A percentile compares a stretch with the other conserved stretches of the same genome.
Evolutionary conservation across 2,329 filamentous ascomycete genomes (phyloP).

Genomic region (Colletotrichum sp.): DNA sequence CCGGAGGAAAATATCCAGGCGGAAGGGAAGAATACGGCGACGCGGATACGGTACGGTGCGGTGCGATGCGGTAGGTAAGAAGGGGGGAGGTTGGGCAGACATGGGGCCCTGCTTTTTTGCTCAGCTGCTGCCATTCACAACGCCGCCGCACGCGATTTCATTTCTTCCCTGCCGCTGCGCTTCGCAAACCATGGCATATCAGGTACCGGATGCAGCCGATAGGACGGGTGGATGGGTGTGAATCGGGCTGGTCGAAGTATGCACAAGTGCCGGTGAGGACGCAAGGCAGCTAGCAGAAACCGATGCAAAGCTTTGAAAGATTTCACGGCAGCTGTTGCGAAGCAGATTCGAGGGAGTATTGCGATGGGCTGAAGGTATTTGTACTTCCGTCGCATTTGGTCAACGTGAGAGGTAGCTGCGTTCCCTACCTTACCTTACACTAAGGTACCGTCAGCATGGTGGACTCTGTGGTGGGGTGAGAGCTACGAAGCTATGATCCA

Average conservation of each 20-base stretch:
- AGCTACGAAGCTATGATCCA: background rate
- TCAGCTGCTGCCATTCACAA: background rate
- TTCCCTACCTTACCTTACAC: background rate
- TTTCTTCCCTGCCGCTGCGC: background rate
- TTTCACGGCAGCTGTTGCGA: background rate
- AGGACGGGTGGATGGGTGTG: background rate
- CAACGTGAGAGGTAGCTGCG: background rate
- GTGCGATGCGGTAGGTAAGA: background rate
- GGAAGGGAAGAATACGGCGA: background rate
- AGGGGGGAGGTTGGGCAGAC: background rate
- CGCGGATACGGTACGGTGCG: background rate
- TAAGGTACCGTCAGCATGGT: background rate
- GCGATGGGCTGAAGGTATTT: background rate
- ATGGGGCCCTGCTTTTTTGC: background rate
- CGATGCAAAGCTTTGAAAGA: background rate
- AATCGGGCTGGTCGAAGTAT: background rate
- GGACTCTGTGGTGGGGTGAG: background rate
- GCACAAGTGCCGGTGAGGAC: background rate
- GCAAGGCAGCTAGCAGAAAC: background rate
- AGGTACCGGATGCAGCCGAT: background rate
- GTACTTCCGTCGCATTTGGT: background rate
- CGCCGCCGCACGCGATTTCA: background rate
- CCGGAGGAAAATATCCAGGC: constrained; percentile 17
- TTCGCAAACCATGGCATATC: background rate
- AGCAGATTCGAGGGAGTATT: background rate